phyloP scores from a whole-genome alignment of 352 stramenopile species.

The Pythium sp. region DNA sequence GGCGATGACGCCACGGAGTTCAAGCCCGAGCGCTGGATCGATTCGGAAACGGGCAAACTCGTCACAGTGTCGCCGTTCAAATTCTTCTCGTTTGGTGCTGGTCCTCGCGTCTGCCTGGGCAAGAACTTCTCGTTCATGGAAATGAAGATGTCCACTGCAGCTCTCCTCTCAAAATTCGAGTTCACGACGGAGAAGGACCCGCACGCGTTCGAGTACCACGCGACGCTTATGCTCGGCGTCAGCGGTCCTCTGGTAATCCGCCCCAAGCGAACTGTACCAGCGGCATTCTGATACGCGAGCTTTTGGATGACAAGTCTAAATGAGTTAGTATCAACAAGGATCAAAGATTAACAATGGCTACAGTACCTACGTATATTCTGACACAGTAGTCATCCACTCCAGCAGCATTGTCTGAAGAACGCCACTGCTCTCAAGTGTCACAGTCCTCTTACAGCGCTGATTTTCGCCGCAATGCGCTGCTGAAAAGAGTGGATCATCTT shows the following conservation, averaged over 20 bases:
- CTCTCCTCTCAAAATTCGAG: constrained; percentile 24
- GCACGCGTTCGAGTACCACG: constrained; percentile 16
- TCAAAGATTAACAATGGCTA: neutral
- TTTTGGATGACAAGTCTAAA: too few relatives aligned
- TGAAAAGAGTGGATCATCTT: neutral
- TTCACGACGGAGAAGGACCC: constrained; percentile 16
- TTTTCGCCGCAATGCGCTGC: neutral
- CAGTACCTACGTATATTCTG: neutral
- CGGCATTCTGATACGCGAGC: neutral
- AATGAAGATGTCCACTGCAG: constrained; percentile 30
- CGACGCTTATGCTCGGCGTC: constrained; percentile 15
- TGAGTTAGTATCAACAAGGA: too few relatives aligned
- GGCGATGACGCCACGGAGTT: constrained; percentile 38
- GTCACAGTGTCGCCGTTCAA: constrained; percentile 30
- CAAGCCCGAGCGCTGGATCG: constrained; percentile 48
- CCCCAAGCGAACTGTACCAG: neutral
- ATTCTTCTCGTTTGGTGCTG: constrained; percentile 43
- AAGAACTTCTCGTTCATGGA: constrained; percentile 30
- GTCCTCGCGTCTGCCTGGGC: constrained; percentile 40
- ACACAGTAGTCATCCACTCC: neutral
- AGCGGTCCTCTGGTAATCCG: neutral
- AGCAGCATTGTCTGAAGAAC: neutral
- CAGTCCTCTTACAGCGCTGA: neutral
- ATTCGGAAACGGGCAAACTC: constrained; percentile 15
- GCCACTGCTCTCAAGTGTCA: neutral